A percentile compares a stretch with the other conserved stretches of the same genome.
Evolutionary conservation across 1,139 yeast species (phyloP).

Genomic region (Lodderomyces pseudojiufengensis): DNA sequence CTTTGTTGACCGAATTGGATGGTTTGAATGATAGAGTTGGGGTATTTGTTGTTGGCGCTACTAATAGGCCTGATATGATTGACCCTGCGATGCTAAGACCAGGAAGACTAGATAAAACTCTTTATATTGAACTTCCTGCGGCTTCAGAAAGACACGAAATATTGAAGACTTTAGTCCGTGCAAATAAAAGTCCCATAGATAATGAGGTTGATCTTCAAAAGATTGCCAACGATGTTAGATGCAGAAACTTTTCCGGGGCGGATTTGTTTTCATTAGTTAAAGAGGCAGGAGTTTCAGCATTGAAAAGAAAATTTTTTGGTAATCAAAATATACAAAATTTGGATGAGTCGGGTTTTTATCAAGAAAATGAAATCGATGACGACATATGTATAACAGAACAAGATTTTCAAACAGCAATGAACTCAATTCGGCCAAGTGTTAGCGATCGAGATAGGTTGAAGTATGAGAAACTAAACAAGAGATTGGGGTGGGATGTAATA

Average conservation of each 20-base stretch:
- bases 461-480: conserved; percentile 61
- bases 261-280: conserved; percentile 88
- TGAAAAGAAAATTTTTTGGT: conserved; percentile 64
- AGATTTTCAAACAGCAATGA: conserved; percentile 72
- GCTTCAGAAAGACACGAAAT: conserved; percentile 77
- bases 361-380: conserved; percentile 24
- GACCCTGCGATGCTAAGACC: conserved; percentile 98
- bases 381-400: conserved; percentile 53
- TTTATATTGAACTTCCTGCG: conserved; percentile 85
- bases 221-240: conserved; percentile 72
- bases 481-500: conserved; percentile 54
- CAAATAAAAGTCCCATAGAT: conserved; percentile 76
- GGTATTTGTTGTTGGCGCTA: conserved; percentile 92
- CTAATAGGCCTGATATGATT: conserved; percentile 96
- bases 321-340: conserved; percentile 48
- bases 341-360: conserved; percentile 42
- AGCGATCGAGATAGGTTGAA: conserved; percentile 78
- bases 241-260: conserved; percentile 93
- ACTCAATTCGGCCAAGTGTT: conserved; percentile 83
- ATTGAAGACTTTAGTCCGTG: conserved; percentile 65
- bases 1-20: conserved; percentile 87
- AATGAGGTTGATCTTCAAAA: conserved; percentile 53
- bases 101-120: conserved; percentile 89
- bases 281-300: conserved; percentile 88
- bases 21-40: conserved; percentile 93